Evolutionary conservation across 1,284 basidiomycete species (phyloP).

Genomic region (Boletus semigastroideus): DNA sequence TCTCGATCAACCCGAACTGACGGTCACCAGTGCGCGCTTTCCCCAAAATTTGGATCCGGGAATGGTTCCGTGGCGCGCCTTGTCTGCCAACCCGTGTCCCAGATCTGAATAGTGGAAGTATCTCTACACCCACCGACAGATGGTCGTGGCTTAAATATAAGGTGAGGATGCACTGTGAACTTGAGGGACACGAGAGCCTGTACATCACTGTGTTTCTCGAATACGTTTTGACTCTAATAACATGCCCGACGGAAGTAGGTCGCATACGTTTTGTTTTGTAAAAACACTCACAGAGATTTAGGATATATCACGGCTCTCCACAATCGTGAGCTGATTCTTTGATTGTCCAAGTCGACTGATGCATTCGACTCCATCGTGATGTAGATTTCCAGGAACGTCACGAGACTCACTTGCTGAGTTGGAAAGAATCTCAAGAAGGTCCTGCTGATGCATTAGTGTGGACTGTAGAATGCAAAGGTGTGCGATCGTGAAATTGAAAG

Average conservation of each 20-base stretch:
- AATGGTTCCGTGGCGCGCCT: constrained; percentile 2
- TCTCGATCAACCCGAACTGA: constrained; percentile 8
- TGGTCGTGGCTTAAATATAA: constrained; percentile 26
- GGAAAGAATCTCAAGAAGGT: constrained; percentile 40
- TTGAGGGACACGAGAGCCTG: constrained; percentile 1
- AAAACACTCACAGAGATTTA: constrained; percentile 23
- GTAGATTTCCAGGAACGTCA: constrained; percentile 44
- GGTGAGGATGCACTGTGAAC: background rate
- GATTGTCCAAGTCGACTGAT: background rate
- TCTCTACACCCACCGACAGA: constrained; percentile 9
- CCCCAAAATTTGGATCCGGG: background rate
- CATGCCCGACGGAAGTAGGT: constrained; percentile 28
- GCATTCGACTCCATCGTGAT: constrained; percentile 1
- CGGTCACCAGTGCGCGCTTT: background rate
- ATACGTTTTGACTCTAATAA: background rate
- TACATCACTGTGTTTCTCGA: background rate
- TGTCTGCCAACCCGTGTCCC: constrained; percentile 4
- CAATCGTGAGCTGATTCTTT: constrained; percentile 43
- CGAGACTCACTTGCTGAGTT: constrained; percentile 37
- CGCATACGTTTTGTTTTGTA: background rate
- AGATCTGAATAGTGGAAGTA: background rate
- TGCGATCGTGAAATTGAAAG: constrained; percentile 12
- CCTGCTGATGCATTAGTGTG: constrained; percentile 43
- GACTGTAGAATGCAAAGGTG: constrained; percentile 57
- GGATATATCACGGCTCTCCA: constrained; percentile 47